A percentile compares a stretch with the other conserved stretches of the same genome.
Conservation (phyloP, 2,329 filamentous ascomycete genomes). For the Apiospora sp. region DNA sequence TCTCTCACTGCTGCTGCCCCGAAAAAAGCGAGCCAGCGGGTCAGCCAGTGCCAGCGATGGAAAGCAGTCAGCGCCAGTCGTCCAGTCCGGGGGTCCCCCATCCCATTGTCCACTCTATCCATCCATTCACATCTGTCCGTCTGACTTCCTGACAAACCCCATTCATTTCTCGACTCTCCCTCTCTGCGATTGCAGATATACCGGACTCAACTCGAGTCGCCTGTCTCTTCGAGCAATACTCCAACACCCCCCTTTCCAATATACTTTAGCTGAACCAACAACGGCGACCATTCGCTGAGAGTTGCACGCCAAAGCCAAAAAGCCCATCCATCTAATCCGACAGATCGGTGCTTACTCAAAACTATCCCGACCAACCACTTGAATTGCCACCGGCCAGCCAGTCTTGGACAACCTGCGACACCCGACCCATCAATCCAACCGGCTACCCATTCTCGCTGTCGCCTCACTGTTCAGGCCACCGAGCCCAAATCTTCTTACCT, state of each 20-base stretch:
- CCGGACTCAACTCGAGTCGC: constrained; percentile 19
- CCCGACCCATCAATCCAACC: constrained; percentile 6
- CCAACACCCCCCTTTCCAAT: constrained; percentile 9
- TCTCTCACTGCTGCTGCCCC: background rate
- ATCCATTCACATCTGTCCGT: constrained; percentile 19
- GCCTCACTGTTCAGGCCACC: constrained; percentile 1
- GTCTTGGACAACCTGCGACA: constrained; percentile 10
- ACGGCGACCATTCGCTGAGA: constrained; percentile 11
- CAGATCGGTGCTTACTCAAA: constrained; percentile 16
- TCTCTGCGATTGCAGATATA: constrained; percentile 14
- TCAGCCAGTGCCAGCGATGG: constrained; percentile 10
- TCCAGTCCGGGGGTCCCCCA: constrained; percentile 1
- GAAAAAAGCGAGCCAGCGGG: constrained; percentile 1
- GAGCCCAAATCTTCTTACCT: background rate
- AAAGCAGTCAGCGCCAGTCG: constrained; percentile 17
- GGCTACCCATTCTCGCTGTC: background rate
- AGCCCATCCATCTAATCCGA: background rate
- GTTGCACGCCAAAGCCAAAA: constrained; percentile 15
- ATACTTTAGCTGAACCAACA: constrained; percentile 12
- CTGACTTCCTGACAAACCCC: constrained; percentile 18
- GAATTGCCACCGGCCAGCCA: constrained; percentile 14
- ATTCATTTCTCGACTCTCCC: constrained; percentile 21
- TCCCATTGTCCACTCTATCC: constrained; percentile 16
- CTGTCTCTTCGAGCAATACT: background rate
- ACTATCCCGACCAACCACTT: constrained; percentile 12